Conservation (phyloP, 1,139 yeast species). For the Debaryomycetaceae sp. region DNA sequence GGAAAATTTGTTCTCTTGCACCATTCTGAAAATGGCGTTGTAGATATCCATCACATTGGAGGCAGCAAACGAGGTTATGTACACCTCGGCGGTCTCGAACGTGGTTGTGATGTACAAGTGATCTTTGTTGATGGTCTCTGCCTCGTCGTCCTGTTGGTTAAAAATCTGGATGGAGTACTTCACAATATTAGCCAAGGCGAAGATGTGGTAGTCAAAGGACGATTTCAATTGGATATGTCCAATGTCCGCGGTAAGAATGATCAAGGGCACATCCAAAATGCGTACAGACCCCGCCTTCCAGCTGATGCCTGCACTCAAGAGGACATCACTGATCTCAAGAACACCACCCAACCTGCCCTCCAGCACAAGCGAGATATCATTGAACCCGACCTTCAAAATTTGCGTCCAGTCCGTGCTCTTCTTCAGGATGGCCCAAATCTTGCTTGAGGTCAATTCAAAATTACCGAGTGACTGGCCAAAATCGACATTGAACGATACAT, state of each 20-base stretch:
- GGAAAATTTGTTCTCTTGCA: slow-evolving; percentile 66
- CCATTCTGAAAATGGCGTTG: slow-evolving; percentile 65
- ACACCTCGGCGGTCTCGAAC: slow-evolving; percentile 55
- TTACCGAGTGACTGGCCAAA: slow-evolving; percentile 83
- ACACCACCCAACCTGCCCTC: slow-evolving; percentile 79
- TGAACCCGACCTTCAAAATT: slow-evolving; percentile 58
- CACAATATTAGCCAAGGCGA: slow-evolving; percentile 56
- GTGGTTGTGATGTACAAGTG: slow-evolving; percentile 55
- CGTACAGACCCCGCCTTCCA: slow-evolving; percentile 54
- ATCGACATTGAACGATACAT: slow-evolving; percentile 57
- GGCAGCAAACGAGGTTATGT: slow-evolving; percentile 78
- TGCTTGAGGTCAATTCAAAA: slow-evolving; percentile 48
- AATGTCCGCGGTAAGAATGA: slow-evolving; percentile 58
- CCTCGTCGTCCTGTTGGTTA: slow-evolving; percentile 56
- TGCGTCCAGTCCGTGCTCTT: slow-evolving; percentile 74
- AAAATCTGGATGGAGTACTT: slow-evolving; percentile 54
- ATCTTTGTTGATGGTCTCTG: slow-evolving; percentile 44
- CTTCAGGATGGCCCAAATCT: slow-evolving; percentile 66
- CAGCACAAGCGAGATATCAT: slow-evolving; percentile 48
- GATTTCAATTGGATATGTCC: slow-evolving; percentile 53
- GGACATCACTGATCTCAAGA: slow-evolving; percentile 45
- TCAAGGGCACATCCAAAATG: slow-evolving; percentile 58
- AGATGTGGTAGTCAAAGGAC: slow-evolving; percentile 81
- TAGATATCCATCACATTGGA: slow-evolving; percentile 76
- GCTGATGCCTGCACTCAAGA: slow-evolving; percentile 61